Conservation (phyloP, 73 alveolate genomes). For the Tetrahymena elliotti region DNA sequence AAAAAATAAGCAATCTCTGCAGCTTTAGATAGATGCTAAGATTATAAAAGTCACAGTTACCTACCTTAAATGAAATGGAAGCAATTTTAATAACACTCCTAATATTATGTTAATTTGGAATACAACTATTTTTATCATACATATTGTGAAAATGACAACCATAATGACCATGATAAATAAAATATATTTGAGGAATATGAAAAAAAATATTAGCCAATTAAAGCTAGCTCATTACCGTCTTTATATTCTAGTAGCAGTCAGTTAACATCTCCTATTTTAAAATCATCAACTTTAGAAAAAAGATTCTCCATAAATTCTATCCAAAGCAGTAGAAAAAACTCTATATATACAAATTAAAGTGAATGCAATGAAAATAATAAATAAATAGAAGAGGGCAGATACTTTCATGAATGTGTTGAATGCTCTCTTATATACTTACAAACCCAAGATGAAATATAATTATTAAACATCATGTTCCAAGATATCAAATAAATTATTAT, state of each 20-base stretch:
- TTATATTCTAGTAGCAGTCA: not conserved
- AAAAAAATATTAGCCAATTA: not conserved
- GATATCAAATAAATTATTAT: not conserved
- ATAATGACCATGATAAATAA: not conserved
- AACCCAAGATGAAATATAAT: not conserved
- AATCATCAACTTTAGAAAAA: not conserved
- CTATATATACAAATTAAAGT: not conserved
- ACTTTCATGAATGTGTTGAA: not conserved
- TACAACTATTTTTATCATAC: not conserved
- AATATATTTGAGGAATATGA: not conserved
- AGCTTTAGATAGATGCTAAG: not conserved
- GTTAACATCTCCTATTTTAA: not conserved
- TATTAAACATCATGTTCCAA: not conserved
- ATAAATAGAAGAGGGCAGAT: not conserved
- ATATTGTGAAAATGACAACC: not conserved
- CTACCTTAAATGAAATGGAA: not conserved
- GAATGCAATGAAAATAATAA: not conserved
- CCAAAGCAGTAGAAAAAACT: not conserved
- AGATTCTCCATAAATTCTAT: not conserved
- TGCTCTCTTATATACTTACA: not conserved
- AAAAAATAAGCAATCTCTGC: not conserved
- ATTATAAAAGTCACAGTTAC: not conserved
- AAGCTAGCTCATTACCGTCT: not conserved
- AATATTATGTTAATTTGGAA: not conserved
- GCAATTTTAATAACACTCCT: not conserved